Conservation (phyloP, 495 filamentous ascomycete genomes). For the Lineolata rhizophorae region DNA sequence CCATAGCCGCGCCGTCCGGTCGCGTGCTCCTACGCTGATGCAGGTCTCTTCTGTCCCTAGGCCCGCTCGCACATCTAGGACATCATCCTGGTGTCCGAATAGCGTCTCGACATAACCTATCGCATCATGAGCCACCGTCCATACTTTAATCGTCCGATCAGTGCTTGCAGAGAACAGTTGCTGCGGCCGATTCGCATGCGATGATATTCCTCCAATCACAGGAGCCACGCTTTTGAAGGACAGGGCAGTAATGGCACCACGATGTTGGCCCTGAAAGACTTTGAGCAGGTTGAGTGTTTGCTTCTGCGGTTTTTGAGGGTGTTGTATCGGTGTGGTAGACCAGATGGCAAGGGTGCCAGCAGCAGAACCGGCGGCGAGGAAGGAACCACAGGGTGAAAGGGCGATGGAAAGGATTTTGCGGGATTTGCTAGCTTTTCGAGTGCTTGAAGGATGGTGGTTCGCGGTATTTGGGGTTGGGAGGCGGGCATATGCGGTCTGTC, state of each 20-base stretch:
- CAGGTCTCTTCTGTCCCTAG: constrained; percentile 61
- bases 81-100: constrained; percentile 85
- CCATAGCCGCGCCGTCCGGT: constrained; percentile 87
- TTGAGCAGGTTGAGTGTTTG: constrained; percentile 54
- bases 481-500: no score
- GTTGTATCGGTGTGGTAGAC: constrained; percentile 53
- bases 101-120: constrained; percentile 84
- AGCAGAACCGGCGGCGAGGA: constrained; percentile 67
- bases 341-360: constrained; percentile 72
- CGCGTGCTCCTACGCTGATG: constrained; percentile 69
- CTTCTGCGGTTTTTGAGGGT: no score
- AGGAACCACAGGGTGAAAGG: constrained; percentile 73
- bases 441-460: no score
- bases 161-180: constrained; percentile 74
- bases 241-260: constrained; percentile 64
- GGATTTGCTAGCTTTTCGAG: no score
- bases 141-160: constrained; percentile 77
- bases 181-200: constrained; percentile 25
- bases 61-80: constrained; percentile 53
- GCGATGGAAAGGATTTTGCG: constrained; percentile 68
- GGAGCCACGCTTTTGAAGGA: constrained; percentile 36
- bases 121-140: constrained; percentile 46
- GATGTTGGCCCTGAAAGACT: constrained; percentile 81
- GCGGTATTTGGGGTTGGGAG: no score
- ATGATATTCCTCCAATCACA: background rate